Evolutionary conservation across 2,329 filamentous ascomycete genomes (phyloP), one percentile per base, ranked within the genome.

Genomic region (Fusarium pseudoanthophilum): DNA sequence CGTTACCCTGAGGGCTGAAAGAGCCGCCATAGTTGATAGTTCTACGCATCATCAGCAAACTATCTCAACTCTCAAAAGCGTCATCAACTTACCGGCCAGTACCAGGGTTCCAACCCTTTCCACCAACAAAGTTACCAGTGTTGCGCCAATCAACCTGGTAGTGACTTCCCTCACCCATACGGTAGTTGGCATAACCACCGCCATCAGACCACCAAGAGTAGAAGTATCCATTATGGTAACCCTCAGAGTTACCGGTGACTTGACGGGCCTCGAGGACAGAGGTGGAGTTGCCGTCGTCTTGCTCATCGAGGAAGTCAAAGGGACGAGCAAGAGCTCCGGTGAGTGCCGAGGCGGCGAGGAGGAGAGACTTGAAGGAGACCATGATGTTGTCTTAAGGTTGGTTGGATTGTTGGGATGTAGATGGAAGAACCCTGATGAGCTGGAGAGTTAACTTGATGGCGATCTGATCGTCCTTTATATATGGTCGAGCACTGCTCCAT

Each of bases 121-220:
- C 64, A 36, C 63, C 64, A 14, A 67, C 64, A 67, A 67, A 67
- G 62, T 67, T 67, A 4, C 62, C 64, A 11, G 62, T 67, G 63
- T 67, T 67, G 7, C 64, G 64, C 64, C 63, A 67, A 8, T 67
- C 53, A 34, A 67, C 63, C 45, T 4, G 0, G 39, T 67, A 67
- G 26, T 45, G 52, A 7, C 64, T 67, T 6, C 64, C 64, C 39
- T 67, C 64, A 10, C 64, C 64, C 64, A 67, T 67, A 0, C 1
- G 30, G 45, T 67, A 67, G 32, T 67, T 56, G 3, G 63, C 64
- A 32, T 67, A 67, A 1, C 64, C 64, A 8, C 62, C 63, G 2
- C 64, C 64, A 8, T 67, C 64, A n/a, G 52, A 46, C 64, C 64
- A 67, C 64, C 64, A 67, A n/a, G 64, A 67, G 62, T 67, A 67